Conservation (phyloP, 257 asterid species). For the Nicotiana tomentosiformis region DNA sequence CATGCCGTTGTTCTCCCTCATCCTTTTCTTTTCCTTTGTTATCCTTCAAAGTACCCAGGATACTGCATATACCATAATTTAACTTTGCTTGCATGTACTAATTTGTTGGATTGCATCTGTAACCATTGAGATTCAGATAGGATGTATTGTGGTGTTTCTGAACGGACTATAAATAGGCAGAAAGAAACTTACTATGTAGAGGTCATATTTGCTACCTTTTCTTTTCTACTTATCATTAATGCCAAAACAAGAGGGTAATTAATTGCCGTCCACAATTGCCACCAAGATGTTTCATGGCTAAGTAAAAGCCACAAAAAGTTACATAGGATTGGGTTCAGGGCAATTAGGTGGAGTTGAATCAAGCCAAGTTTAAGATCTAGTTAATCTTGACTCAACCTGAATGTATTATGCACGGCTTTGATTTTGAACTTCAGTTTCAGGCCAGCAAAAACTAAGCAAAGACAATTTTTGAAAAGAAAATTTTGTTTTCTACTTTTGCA, state of each 20-base stretch:
- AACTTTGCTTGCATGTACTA: not conserved
- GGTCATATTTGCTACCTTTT: not conserved
- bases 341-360: not conserved
- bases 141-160: not conserved
- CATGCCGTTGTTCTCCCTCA: not conserved
- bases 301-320: not conserved
- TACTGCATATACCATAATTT: not conserved
- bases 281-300: not conserved
- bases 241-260: not conserved
- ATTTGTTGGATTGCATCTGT: not conserved
- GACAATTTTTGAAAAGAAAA: not conserved
- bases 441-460: too few species aligned
- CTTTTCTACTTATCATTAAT: not conserved
- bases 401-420: not conserved
- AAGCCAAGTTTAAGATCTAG: not conserved
- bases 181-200: not conserved
- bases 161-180: not conserved
- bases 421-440: not conserved
- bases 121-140: not conserved
- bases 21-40: not conserved
- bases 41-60: not conserved
- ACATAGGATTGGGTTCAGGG: not conserved
- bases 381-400: not conserved
- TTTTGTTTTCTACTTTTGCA: not conserved
- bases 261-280: not conserved